These are phyloP conservation scores for Penicillium expansum DNA, from an alignment of 2,329 filamentous ascomycete genomes.

Conservation along the genomic window DNA sequence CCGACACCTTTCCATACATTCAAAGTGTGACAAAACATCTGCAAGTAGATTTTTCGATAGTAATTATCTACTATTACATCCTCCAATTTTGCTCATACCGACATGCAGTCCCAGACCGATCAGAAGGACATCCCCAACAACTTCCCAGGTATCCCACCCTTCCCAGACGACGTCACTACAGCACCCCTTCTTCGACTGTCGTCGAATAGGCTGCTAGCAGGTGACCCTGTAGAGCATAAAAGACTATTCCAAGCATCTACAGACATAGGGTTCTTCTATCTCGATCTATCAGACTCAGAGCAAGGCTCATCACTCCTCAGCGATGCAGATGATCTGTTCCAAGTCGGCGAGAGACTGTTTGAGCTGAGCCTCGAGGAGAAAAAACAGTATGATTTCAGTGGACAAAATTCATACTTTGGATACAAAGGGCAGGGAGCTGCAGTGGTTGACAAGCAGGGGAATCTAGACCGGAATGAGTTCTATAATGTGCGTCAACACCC, in stretches of 20 bases:
- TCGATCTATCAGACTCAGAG: conserved; percentile 45
- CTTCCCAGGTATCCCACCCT: conserved; percentile 38
- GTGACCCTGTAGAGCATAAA: conserved; percentile 35
- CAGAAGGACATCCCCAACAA: conserved; percentile 10
- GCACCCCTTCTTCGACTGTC: conserved; percentile 47
- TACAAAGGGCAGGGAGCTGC: conserved; percentile 51
- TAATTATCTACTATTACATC: background rate
- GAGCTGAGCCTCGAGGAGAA: conserved; percentile 52
- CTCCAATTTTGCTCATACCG: background rate
- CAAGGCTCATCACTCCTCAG: conserved; percentile 43
- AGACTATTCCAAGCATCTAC: conserved; percentile 42
- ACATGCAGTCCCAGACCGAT: conserved; percentile 3
- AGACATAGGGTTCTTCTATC: conserved; percentile 58
- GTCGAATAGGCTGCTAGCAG: conserved; percentile 37
- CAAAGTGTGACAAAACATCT: background rate
- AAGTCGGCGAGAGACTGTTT: conserved; percentile 48
- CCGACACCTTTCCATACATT: accelerated
- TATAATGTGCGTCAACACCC: conserved; percentile 47
- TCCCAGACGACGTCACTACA: conserved; percentile 43
- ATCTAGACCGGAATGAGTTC: conserved; percentile 53
- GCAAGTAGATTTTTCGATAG: background rate
- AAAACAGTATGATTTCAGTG: conserved; percentile 53
- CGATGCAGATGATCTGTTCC: conserved; percentile 48
- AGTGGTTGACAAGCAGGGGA: conserved; percentile 50
- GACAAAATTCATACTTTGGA: conserved; percentile 53